A percentile compares a stretch with the other conserved stretches of the same genome.
Evolutionary conservation across 2,329 filamentous ascomycete species (phyloP).

Genomic region (Aspergillus texensis): DNA sequence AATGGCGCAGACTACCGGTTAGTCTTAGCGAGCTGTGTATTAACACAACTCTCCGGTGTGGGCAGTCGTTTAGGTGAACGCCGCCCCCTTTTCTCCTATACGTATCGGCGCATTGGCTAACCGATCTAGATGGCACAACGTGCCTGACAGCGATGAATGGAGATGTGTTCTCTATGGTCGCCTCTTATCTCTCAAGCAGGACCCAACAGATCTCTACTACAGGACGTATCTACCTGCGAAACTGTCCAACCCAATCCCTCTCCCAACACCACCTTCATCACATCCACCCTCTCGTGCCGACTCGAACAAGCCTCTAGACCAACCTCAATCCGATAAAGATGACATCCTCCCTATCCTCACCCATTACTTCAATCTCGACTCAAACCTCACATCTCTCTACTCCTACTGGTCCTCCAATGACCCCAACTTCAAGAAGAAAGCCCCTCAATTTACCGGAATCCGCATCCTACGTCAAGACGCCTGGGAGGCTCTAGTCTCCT

Average conservation of each 20-base stretch:
- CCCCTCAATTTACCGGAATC: slow-evolving; percentile 84
- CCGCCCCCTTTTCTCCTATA: slow-evolving; percentile 5
- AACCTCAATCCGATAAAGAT: slow-evolving; percentile 34
- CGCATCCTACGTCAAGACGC: slow-evolving; percentile 92
- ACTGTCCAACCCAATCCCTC: slow-evolving; percentile 70
- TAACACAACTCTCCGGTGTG: slow-evolving; percentile 89
- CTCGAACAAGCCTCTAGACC: slow-evolving; percentile 6
- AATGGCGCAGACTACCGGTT: slow-evolving; percentile 87
- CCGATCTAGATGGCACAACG: slow-evolving; percentile 74
- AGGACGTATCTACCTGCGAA: slow-evolving; percentile 65
- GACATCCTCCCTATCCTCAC: slow-evolving; percentile 69
- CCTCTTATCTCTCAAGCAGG: slow-evolving; percentile 47
- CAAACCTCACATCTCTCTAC: slow-evolving; percentile 78
- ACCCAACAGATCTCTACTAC: background rate
- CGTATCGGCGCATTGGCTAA: background rate
- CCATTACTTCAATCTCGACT: slow-evolving; percentile 83
- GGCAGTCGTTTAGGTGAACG: slow-evolving; percentile 78
- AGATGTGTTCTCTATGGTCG: slow-evolving; percentile 84
- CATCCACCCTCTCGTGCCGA: slow-evolving; percentile 31
- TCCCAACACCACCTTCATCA: slow-evolving; percentile 27
- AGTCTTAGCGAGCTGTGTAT: slow-evolving; percentile 85
- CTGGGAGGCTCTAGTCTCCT: slow-evolving; percentile 90
- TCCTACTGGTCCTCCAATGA: slow-evolving; percentile 84
- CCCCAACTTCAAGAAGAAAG: slow-evolving; percentile 84
- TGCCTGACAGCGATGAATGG: slow-evolving; percentile 76